Evolutionary conservation across 495 filamentous ascomycete genomes (phyloP), one percentile per base, ranked within the genome.

Genomic region (Penicillium antarcticum): DNA sequence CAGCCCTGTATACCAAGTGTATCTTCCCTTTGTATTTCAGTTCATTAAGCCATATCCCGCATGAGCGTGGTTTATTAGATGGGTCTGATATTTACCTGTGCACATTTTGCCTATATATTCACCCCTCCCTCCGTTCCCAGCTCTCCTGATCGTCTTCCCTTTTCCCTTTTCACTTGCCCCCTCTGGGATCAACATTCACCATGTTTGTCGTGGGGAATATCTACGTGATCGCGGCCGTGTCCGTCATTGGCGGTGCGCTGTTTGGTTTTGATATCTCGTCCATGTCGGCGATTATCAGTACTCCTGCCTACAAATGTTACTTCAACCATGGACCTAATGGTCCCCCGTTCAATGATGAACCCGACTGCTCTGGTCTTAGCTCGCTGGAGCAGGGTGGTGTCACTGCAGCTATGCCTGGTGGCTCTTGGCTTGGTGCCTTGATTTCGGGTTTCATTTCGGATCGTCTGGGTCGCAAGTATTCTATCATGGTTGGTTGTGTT

Each of bases 251-350:
- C 51, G 90, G 89, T 61, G 85, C 79, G 45, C 79, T 92, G 18
- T 92, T 95, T 60, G 88, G 88, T 52, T 91, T 91, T 61, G 89
- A 91, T 73, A 91, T 91, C 68, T 80, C 80, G 56, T 89, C 86
- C 23, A 86, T 91, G 87, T 87, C 81, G 7, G 88, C 87, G 47
- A 88, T 63, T 33, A 42, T 69, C 36, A 51, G 42, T 31, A 62
- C 61, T n/a, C 50, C 61, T 8, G 59, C 66, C 11, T 87, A 87
- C 58, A 75, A 81, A 42, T 85, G 84, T 57, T 85, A 85, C 65
- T 88, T 87, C 67, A 81, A 86, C 60, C 73, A 79, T 33, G 71
- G 74, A 3, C 66, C 66, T 13, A 18, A 38, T 1, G 64, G 67
- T 10, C 55, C 60, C 1, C 68, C 68, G 2, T 58, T 68, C 29